Percentiles rank a stretch among this genome's conserved stretches.
These are phyloP conservation scores for Camelina hispida DNA, from an alignment of 345 rosid species.

Conservation along the genomic window DNA sequence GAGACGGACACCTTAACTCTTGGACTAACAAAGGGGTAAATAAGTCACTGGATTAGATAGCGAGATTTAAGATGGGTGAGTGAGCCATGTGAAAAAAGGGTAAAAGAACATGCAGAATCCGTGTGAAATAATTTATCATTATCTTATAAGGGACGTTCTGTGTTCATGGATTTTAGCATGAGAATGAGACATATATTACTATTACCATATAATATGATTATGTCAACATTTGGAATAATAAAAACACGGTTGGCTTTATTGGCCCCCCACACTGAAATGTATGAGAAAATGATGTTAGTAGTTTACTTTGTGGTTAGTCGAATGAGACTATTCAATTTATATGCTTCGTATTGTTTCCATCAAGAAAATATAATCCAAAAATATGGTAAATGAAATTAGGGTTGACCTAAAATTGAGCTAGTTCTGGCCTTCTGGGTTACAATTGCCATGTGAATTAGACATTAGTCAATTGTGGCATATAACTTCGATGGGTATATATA, in stretches of 20 bases:
- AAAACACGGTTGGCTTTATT: constrained; percentile 30
- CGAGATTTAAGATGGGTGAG: constrained; percentile 38
- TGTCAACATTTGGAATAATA: constrained; percentile 32
- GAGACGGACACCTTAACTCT: neutral
- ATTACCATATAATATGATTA: constrained; percentile 8
- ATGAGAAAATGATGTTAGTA: constrained; percentile 42
- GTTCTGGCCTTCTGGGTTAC: constrained; percentile 3
- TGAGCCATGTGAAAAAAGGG: constrained; percentile 66
- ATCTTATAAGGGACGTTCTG: constrained; percentile 12
- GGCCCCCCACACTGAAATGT: constrained; percentile 45
- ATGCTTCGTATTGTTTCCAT: neutral
- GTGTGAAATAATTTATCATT: constrained; percentile 57
- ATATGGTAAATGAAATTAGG: neutral
- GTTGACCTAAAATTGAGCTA: constrained; percentile 12
- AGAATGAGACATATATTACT: constrained; percentile 26
- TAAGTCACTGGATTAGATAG: neutral
- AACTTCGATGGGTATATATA: neutral
- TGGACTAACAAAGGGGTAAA: neutral
- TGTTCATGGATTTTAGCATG: constrained; percentile 41
- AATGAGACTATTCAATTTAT: constrained; percentile 31
- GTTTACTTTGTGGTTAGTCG: constrained; percentile 49
- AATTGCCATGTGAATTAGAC: neutral
- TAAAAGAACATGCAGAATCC: constrained; percentile 60
- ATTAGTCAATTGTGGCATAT: neutral
- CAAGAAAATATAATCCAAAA: neutral